phyloP scores from a whole-genome alignment of 2,329 filamentous ascomycete genomes.

The Phyllosticta capitalensis region DNA sequence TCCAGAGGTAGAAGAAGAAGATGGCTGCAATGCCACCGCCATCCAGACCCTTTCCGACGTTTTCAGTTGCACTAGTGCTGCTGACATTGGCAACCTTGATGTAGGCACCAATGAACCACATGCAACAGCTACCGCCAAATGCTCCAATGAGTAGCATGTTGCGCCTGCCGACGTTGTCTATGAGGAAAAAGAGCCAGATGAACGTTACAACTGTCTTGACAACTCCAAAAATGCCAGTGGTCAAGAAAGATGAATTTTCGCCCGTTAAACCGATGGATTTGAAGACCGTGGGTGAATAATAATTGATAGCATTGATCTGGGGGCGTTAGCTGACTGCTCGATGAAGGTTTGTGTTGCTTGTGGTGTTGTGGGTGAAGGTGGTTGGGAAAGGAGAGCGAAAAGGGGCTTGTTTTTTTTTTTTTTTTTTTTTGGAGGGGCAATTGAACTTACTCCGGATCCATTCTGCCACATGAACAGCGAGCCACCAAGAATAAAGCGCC shows the following conservation, averaged over 20 bases:
- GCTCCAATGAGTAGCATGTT: slow-evolving; percentile 58
- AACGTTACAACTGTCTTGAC: slow-evolving; percentile 63
- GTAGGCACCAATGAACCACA: slow-evolving; percentile 56
- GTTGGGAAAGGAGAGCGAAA: slow-evolving; percentile 55
- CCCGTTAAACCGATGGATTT: slow-evolving; percentile 52
- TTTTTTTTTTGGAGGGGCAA: neutral
- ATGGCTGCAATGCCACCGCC: slow-evolving; percentile 50
- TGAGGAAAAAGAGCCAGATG: slow-evolving; percentile 59
- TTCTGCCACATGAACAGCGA: slow-evolving; percentile 76
- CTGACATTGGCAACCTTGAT: slow-evolving; percentile 36
- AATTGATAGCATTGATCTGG: slow-evolving; percentile 7
- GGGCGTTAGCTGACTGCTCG: neutral
- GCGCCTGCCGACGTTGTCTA: slow-evolving; percentile 54
- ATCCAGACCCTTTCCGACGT: slow-evolving; percentile 27
- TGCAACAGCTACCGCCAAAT: slow-evolving; percentile 50
- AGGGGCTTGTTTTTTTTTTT: too few species aligned
- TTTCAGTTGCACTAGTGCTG: slow-evolving; percentile 28
- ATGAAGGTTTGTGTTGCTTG: slow-evolving; percentile 32
- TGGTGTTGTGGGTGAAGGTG: slow-evolving; percentile 52
- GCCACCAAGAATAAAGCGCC: slow-evolving; percentile 63
- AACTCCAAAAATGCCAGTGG: slow-evolving; percentile 68
- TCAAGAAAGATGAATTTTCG: slow-evolving; percentile 51
- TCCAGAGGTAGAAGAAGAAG: slow-evolving; percentile 69
- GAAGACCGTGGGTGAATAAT: slow-evolving; percentile 54
- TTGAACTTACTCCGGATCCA: slow-evolving; percentile 52